These are phyloP conservation scores for Escallonia rubra DNA, from an alignment of 129 eudicot genomes.

Conservation along the genomic window DNA sequence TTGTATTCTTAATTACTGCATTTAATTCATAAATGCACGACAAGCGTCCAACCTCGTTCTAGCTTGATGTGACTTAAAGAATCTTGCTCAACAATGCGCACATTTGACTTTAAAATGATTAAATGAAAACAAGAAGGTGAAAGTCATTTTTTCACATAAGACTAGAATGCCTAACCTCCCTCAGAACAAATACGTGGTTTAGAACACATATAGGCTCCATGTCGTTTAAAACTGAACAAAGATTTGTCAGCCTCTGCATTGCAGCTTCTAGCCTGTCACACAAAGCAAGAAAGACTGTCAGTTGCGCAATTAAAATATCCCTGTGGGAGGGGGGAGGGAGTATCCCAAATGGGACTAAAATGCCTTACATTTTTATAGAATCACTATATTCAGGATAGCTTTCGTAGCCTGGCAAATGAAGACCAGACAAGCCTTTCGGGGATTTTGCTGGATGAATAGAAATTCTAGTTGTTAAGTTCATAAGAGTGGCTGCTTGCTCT, in stretches of 20 bases:
- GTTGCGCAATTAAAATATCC: neutral
- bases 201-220: slow-evolving; percentile 99
- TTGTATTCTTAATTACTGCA: too few relatives aligned
- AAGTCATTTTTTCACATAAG: too few relatives aligned
- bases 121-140: too few relatives aligned
- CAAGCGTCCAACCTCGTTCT: too few relatives aligned
- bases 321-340: neutral
- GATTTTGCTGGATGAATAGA: slow-evolving; percentile 71
- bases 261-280: slow-evolving; percentile 96
- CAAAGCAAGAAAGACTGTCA: slow-evolving; percentile 12
- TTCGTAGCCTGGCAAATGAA: slow-evolving; percentile 90
- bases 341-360: neutral
- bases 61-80: too few relatives aligned
- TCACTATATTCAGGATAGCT: slow-evolving; percentile 88
- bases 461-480: slow-evolving; percentile 79
- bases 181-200: slow-evolving; percentile 90
- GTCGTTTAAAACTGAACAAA: slow-evolving; percentile 92
- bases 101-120: too few relatives aligned
- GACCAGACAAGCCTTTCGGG: slow-evolving; percentile 66
- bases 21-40: too few relatives aligned
- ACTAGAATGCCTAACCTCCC: slow-evolving; percentile 63
- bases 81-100: too few relatives aligned
- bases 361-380: slow-evolving; percentile 82
- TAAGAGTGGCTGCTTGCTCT: slow-evolving; percentile 90
- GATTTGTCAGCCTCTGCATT: slow-evolving; percentile 98